phyloP scores from a whole-genome alignment of 768 basidiomycete genomes.

The Naganishia randhawae region DNA sequence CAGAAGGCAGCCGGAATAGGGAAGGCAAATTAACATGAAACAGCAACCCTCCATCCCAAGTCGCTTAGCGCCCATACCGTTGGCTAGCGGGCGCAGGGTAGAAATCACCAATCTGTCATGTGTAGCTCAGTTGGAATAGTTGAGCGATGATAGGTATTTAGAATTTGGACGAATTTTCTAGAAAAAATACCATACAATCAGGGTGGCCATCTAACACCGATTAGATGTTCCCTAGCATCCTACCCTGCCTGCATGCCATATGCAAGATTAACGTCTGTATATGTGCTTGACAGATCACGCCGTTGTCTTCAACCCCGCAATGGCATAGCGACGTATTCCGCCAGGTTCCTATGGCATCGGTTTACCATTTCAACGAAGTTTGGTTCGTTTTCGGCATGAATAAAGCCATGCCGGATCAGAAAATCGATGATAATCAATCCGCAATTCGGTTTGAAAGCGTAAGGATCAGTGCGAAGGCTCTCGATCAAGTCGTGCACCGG shows the following conservation, averaged over 20 bases:
- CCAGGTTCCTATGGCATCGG: slow-evolving; percentile 38
- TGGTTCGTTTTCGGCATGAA: slow-evolving; percentile 84
- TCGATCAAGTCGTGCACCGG: slow-evolving; percentile 61
- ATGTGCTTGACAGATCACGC: background rate
- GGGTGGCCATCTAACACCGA: too few species aligned
- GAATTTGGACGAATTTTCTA: background rate
- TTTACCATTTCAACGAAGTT: slow-evolving; percentile 66
- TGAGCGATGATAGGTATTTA: background rate
- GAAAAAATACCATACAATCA: background rate
- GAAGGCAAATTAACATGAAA: slow-evolving; percentile 20
- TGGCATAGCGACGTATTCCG: slow-evolving; percentile 33
- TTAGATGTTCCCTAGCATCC: too few species aligned
- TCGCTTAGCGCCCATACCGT: too few species aligned
- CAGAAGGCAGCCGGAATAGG: slow-evolving; percentile 23
- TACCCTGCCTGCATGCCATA: too few species aligned
- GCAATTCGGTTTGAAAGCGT: slow-evolving; percentile 89
- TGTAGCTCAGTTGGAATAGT: too few species aligned
- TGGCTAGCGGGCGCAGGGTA: too few species aligned
- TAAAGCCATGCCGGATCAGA: slow-evolving; percentile 75
- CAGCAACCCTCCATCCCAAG: background rate
- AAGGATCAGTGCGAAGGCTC: slow-evolving; percentile 59
- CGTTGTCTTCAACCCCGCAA: background rate
- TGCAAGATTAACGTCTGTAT: background rate
- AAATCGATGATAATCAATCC: slow-evolving; percentile 83
- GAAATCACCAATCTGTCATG: too few species aligned